Base-by-base conservation (phyloP, 768 basidiomycete species). In the Pulveroboletus sp. region DNA sequence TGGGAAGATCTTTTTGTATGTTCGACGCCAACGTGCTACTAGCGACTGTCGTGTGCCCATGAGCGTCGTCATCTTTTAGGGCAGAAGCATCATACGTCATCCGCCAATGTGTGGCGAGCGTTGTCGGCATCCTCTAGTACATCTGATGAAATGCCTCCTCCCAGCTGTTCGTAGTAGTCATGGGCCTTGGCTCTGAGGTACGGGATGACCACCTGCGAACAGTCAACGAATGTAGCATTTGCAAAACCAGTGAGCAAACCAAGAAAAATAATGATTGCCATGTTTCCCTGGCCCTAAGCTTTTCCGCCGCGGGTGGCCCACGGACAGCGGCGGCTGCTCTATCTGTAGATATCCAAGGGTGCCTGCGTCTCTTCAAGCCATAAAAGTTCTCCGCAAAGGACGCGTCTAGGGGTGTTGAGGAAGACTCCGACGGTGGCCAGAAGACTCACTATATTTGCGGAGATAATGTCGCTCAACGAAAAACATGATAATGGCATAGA, bases 331-430 rank as follows among this genome's bases (percentile, higher is more conserved):
- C 78, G 38, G 73, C 70, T 1, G 84, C 79, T 48, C 88, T 77
- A 37, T 86, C 81, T 2, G 80, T 82, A 54, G 84, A 78, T 55
- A 90, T 81, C 58, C 80, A 78, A 4, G 89, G 86, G 49, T 77
- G 74, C 33, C 88, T 72, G 50, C 91, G 75, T 38, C 93, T 73
- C 64, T 93, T 93, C 41, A 99, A 70, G 0, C 91, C 91, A 68
- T 98, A 98, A 65, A 99, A 98, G 60, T 95, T 89, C 68, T 98
- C 95, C 5, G 95, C 78, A 62, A 98, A 94, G 1, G 92, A 93
- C 18, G 94, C 90, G 68, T 86, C 95, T 96, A 59, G 30, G 50
- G 47, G 42, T 39, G 47, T 46, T 52, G 39, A 52, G 50, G 31
- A 31, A 30, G n/a, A 26, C 17, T 33, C 37, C 47, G 10, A 27